Percentiles rank a stretch among this genome's conserved stretches.
These are phyloP conservation scores for Remersonia thermophila DNA, from an alignment of 2,329 filamentous ascomycete genomes.

Conservation along the genomic window DNA sequence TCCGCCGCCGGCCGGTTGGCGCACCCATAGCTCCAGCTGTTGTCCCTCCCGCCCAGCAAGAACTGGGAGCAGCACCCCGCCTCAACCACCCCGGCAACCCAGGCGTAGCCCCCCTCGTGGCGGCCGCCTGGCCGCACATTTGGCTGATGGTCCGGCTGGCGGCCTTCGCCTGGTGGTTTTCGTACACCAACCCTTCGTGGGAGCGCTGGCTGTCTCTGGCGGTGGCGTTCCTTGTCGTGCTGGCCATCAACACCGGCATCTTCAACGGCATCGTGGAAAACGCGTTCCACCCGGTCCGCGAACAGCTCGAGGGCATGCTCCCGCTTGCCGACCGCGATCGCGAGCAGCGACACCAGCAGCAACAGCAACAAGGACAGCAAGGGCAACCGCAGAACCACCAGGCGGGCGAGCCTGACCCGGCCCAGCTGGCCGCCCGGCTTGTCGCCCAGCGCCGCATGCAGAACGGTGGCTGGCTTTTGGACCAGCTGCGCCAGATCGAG, in stretches of 20 bases:
- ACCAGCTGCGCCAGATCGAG: constrained; percentile 42
- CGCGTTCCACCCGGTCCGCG: constrained; percentile 43
- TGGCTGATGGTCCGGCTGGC: constrained; percentile 48
- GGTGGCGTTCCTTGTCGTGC: constrained; percentile 40
- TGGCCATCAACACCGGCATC: constrained; percentile 47
- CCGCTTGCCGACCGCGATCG: constrained; percentile 34
- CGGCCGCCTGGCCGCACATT: constrained; percentile 45
- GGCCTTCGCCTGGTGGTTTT: constrained; percentile 54
- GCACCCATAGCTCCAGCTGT: background rate
- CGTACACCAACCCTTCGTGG: constrained; percentile 45
- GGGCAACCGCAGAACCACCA: constrained; percentile 3
- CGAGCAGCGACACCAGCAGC: constrained; percentile 16
- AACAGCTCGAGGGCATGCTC: constrained; percentile 47
- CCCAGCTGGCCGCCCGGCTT: constrained; percentile 41
- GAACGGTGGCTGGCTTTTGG: constrained; percentile 37
- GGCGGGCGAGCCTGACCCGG: constrained; percentile 28
- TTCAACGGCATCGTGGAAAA: constrained; percentile 44
- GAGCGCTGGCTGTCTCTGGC: constrained; percentile 45
- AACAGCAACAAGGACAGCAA: constrained; percentile 18
- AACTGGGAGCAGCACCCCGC: background rate
- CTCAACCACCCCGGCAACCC: constrained; percentile 28
- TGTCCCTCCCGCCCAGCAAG: background rate
- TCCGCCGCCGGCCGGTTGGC: constrained; percentile 6
- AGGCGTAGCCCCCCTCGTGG: constrained; percentile 26
- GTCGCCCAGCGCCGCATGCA: constrained; percentile 33